These are phyloP conservation scores for Sideroxylon spinosum DNA, from an alignment of 179 eudicot genomes.

Conservation along the genomic window DNA sequence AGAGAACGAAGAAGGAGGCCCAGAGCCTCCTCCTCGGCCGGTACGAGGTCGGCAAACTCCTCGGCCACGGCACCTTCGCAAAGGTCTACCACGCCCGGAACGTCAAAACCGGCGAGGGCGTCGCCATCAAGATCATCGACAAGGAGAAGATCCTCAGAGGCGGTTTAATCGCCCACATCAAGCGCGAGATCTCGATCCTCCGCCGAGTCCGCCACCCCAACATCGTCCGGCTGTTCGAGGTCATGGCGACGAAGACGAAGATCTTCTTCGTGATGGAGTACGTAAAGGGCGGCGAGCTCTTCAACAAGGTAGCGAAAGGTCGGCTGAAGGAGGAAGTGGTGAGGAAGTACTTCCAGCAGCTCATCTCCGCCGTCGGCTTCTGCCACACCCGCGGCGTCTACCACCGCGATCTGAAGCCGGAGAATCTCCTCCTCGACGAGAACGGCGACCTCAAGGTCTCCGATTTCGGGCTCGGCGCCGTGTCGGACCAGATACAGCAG, in stretches of 20 bases:
- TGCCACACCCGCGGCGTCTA: conserved; percentile 81
- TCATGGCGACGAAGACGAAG: conserved; percentile 69
- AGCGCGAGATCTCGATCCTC: conserved; percentile 71
- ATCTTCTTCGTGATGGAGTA: conserved; percentile 79
- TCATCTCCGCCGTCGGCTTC: conserved; percentile 71
- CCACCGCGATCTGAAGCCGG: conserved; percentile 72
- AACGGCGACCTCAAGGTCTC: conserved; percentile 64
- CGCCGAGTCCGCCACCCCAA: conserved; percentile 68
- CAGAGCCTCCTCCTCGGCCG: conserved; percentile 42
- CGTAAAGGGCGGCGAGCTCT: conserved; percentile 91
- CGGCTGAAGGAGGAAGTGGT: conserved; percentile 68
- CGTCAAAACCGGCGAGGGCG: conserved; percentile 40
- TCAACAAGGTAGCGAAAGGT: conserved; percentile 63
- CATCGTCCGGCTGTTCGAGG: conserved; percentile 67
- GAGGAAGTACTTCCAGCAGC: conserved; percentile 69
- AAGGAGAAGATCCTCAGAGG: conserved; percentile 49
- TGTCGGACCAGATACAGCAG: conserved; percentile 36
- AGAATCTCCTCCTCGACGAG: conserved; percentile 58
- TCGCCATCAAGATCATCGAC: conserved; percentile 65
- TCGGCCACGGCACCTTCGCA: conserved; percentile 79
- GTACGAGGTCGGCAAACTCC: conserved; percentile 65
- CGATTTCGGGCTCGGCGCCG: conserved; percentile 62
- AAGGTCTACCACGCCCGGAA: conserved; percentile 79
- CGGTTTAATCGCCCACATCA: conserved; percentile 46
- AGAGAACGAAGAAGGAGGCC: conserved; percentile 29